phyloP scores from a whole-genome alignment of 768 basidiomycete species.

The Pholiota microspora region DNA sequence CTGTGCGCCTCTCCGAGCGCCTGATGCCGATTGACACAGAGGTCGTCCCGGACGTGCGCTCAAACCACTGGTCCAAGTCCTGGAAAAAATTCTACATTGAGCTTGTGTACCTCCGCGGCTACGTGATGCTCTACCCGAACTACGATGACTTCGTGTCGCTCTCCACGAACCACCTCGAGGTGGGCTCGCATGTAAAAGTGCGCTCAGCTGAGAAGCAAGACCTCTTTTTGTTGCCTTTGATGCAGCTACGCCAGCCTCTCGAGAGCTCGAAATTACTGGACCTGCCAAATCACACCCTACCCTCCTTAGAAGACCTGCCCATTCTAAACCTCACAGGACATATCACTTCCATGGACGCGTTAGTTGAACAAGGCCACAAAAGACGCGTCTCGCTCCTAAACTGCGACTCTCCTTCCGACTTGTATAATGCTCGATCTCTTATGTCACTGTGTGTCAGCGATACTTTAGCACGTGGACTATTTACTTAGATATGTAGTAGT shows the following conservation, averaged over 20 bases:
- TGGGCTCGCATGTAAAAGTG: constrained; percentile 74
- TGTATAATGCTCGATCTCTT: constrained; percentile 17
- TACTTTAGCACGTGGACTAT: constrained; percentile 10
- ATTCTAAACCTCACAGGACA: constrained; percentile 66
- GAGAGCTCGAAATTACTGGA: constrained; percentile 43
- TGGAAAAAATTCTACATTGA: constrained; percentile 95
- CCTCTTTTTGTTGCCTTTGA: constrained; percentile 69
- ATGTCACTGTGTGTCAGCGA: constrained; percentile 19
- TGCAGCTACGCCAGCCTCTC: constrained; percentile 40
- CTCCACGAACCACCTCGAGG: constrained; percentile 90
- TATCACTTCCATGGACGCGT: constrained; percentile 32
- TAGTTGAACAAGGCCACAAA: constrained; percentile 30
- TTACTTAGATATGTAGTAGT: no score
- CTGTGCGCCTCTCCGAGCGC: constrained; percentile 61
- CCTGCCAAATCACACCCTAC: constrained; percentile 52
- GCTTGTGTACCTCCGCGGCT: constrained; percentile 75
- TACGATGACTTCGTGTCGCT: constrained; percentile 67
- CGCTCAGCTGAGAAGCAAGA: constrained; percentile 57
- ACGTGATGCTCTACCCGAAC: constrained; percentile 90
- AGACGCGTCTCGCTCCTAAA: constrained; percentile 33
- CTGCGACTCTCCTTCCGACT: constrained; percentile 21
- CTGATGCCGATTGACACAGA: constrained; percentile 35
- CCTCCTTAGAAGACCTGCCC: constrained; percentile 56
- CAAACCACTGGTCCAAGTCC: constrained; percentile 76
- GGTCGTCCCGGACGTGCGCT: constrained; percentile 75